Base-by-base conservation (phyloP, 257 asterid genomes). In the Solanum paucissectum region DNA sequence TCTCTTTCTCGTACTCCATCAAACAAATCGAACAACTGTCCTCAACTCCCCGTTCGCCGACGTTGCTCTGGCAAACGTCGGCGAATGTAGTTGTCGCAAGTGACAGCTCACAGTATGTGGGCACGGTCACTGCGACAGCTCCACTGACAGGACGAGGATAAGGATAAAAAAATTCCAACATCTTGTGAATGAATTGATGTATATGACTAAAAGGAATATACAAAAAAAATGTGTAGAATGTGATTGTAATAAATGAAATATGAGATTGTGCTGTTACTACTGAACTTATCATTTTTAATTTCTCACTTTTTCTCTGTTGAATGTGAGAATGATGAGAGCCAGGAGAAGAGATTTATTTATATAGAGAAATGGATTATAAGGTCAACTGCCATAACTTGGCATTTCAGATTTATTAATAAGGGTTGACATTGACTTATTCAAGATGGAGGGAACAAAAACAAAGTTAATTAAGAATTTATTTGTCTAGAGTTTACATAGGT, bases 11-110 rank as follows among this genome's bases (percentile, higher is more conserved):
- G 71, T 91, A 94, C 87, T 93, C 95, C 89, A 88, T 89, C 87
- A 95, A 88, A 46, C 98, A 95, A 49, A 95, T 90, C 5, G 96
- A 91, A 64, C 97, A 95, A 87, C 36, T 52, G 1, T 88, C 93
- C 27, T 91, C 90, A 1, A 27, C 89, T 64, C 33, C 73, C 16
- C 84, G 13, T 72, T 74, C 37, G 36, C 5, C 29, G 6, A 13
- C 12, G 8, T 5, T 8, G 42, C 86, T 5, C 71, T 46, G 14
- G 23, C 38, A 42, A 52, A 89, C 23, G 10, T 84, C 89, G 21
- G 62, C 83, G 6, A 84, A 90, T 20, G 60, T 75, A 1, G 13
- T 69, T 2, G 86, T 55, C 3, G 90, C 85, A 49, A 86, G 88
- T 72, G 87, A 44, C 23, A 77, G 20, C 23, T 16, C 66, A 37